These are phyloP conservation scores for Ogataea neopini DNA, from an alignment of 805 yeast species.

Conservation along the genomic window DNA sequence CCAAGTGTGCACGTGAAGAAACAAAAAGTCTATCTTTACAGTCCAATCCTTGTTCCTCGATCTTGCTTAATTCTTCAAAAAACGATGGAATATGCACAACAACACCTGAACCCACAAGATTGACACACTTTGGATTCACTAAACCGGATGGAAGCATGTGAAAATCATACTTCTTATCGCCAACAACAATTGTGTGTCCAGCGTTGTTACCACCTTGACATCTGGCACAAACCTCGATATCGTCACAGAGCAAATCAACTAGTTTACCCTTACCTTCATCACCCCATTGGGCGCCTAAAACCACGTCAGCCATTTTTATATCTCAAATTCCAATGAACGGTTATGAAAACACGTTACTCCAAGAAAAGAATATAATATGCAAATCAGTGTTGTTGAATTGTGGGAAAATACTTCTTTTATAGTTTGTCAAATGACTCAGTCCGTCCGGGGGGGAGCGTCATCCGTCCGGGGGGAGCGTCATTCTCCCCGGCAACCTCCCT, in stretches of 20 bases:
- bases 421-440: background rate
- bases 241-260: constrained; percentile 92
- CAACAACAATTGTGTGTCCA: constrained; percentile 97
- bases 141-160: constrained; percentile 99
- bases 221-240: constrained; percentile 95
- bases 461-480: no score
- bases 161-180: constrained; percentile 87
- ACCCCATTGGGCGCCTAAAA: constrained; percentile 99
- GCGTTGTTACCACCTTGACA: constrained; percentile 99
- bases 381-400: background rate
- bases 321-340: constrained; percentile 13
- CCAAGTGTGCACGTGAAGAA: constrained; percentile 93
- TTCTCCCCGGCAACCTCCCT: no score
- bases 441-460: background rate
- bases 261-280: constrained; percentile 99
- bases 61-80: constrained; percentile 78
- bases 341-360: constrained; percentile 21
- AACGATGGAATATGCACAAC: constrained; percentile 94
- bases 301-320: constrained; percentile 75
- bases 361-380: constrained; percentile 9
- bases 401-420: background rate
- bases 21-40: constrained; percentile 77
- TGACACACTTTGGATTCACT: constrained; percentile 87
- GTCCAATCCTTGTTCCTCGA: constrained; percentile 80
- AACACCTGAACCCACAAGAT: constrained; percentile 93